These are phyloP conservation scores for Aspergillus sclerotioniger DNA, from an alignment of 495 filamentous ascomycete species.

Conservation along the genomic window DNA sequence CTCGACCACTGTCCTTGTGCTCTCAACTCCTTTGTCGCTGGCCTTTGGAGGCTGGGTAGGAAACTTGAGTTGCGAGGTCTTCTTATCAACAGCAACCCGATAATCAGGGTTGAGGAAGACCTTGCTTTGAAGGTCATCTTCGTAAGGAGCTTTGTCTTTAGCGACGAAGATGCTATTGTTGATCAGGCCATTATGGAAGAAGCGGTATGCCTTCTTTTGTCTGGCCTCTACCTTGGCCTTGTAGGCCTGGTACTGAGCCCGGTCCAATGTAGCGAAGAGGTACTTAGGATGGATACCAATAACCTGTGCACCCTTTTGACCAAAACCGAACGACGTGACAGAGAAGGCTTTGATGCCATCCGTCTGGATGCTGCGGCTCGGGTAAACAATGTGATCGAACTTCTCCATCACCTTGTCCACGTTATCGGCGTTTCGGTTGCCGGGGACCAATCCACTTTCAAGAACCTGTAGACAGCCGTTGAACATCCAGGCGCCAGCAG, in stretches of 20 bases:
- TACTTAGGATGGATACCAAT: constrained; percentile 97
- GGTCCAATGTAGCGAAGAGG: constrained; percentile 90
- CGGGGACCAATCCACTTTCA: constrained; percentile 88
- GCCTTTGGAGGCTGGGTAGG: constrained; percentile 61
- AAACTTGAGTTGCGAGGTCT: constrained; percentile 72
- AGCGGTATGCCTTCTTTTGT: constrained; percentile 98
- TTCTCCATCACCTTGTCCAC: constrained; percentile 94
- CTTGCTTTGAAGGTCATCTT: constrained; percentile 75
- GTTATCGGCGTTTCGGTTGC: constrained; percentile 98
- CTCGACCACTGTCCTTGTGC: constrained; percentile 75
- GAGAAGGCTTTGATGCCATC: constrained; percentile 98
- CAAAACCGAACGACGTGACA: constrained; percentile 98
- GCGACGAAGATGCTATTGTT: constrained; percentile 97
- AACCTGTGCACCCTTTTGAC: constrained; percentile 96
- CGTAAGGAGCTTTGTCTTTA: constrained; percentile 87
- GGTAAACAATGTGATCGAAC: constrained; percentile 97
- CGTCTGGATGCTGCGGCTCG: constrained; percentile 91
- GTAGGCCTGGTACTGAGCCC: constrained; percentile 78
- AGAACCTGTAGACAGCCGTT: constrained; percentile 95
- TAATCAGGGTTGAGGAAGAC: constrained; percentile 96
- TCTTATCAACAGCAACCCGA: constrained; percentile 80
- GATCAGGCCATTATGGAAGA: constrained; percentile 95
- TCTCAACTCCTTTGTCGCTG: constrained; percentile 51
- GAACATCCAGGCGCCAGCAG: constrained; percentile 99
- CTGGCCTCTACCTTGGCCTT: constrained; percentile 81